Percentiles rank a stretch among this genome's conserved stretches.
Conservation (phyloP, 805 yeast genomes). For the Yueomyces sinensis region DNA sequence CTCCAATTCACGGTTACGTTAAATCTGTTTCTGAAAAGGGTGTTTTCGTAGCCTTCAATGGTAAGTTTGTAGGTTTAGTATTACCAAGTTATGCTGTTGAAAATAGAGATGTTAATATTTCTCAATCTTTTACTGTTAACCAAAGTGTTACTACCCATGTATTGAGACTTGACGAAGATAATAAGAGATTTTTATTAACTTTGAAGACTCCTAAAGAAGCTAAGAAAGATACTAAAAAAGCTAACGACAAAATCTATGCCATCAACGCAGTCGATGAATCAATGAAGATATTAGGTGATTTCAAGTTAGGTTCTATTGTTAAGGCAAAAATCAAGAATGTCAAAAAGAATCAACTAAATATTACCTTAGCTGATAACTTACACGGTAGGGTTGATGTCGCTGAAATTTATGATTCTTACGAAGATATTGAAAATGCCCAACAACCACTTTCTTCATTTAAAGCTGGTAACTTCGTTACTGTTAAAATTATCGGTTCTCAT, state of each 20-base stretch:
- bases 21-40: slow-evolving; percentile 71
- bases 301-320: slow-evolving; percentile 45
- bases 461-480: slow-evolving; percentile 44
- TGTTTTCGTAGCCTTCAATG: slow-evolving; percentile 70
- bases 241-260: slow-evolving; percentile 14
- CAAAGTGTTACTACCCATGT: slow-evolving; percentile 66
- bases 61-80: slow-evolving; percentile 70
- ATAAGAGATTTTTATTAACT: slow-evolving; percentile 58
- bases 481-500: slow-evolving; percentile 62
- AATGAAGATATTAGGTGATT: slow-evolving; percentile 37
- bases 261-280: slow-evolving; percentile 49
- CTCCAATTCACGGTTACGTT: slow-evolving; percentile 55
- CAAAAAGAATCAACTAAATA: slow-evolving; percentile 62
- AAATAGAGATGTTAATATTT: slow-evolving; percentile 38
- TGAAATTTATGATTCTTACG: slow-evolving; percentile 42
- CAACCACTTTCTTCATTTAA: slow-evolving; percentile 49
- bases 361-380: slow-evolving; percentile 61
- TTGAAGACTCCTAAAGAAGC: slow-evolving; percentile 28
- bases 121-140: slow-evolving; percentile 39
- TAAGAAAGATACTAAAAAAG: slow-evolving; percentile 3
- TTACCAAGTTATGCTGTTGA: slow-evolving; percentile 59
- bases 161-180: slow-evolving; percentile 51
- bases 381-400: slow-evolving; percentile 72
- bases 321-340: slow-evolving; percentile 47
- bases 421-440: slow-evolving; percentile 42